These are phyloP conservation scores for Citrus mangshanensis DNA, from an alignment of 345 rosid species.

Conservation along the genomic window DNA sequence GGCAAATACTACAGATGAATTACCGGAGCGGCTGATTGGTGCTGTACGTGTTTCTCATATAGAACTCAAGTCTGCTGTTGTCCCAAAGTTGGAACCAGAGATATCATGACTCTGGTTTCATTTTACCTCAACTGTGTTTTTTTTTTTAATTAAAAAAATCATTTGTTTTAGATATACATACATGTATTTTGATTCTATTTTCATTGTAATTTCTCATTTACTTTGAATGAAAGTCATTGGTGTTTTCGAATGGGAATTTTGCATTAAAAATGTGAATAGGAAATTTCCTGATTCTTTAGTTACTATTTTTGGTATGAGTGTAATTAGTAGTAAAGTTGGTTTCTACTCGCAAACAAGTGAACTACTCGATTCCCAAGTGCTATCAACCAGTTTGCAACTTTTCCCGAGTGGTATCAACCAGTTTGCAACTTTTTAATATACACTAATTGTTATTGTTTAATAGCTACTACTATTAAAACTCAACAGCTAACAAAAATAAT, in stretches of 20 bases:
- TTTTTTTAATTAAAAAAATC: constrained; percentile 17
- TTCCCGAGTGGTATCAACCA: too few species aligned
- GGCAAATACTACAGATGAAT: constrained; percentile 59
- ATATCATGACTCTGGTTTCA: too few species aligned
- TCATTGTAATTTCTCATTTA: constrained; percentile 11
- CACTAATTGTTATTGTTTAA: too few species aligned
- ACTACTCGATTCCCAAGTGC: too few species aligned
- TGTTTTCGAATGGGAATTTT: not conserved
- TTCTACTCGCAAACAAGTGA: too few species aligned
- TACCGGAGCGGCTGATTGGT: constrained; percentile 54
- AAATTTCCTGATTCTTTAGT: not conserved
- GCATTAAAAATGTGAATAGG: constrained; percentile 20
- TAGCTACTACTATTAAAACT: too few species aligned
- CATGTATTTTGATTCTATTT: not conserved
- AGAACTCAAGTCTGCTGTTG: constrained; percentile 11
- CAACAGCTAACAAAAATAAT: too few species aligned
- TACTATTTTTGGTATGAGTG: constrained; percentile 61
- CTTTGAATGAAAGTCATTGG: constrained; percentile 17
- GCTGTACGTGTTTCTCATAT: constrained; percentile 92
- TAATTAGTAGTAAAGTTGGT: constrained; percentile 49
- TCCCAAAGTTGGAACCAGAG: too few species aligned
- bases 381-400: too few species aligned
- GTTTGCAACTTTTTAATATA: too few species aligned
- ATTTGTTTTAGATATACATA: too few species aligned
- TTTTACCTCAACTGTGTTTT: too few species aligned